phyloP scores from a whole-genome alignment of 306 rosid genomes.

The Herpetospermum pedunculosum region DNA sequence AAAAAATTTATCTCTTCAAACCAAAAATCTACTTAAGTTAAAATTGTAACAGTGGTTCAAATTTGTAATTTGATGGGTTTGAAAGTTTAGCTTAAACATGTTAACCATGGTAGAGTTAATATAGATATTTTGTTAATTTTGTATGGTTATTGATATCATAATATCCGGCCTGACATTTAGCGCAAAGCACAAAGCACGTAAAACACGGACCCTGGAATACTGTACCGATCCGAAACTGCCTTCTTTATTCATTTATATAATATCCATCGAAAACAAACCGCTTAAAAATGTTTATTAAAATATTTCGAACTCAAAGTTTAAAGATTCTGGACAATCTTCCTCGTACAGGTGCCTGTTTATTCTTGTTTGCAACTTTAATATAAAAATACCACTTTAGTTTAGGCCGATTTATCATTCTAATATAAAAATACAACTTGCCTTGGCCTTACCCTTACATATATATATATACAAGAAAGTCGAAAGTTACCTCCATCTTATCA shows the following conservation, averaged over 20 bases:
- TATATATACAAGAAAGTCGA: too few relatives aligned
- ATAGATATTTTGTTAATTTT: too few relatives aligned
- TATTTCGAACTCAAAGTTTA: background rate
- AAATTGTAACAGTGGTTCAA: too few relatives aligned
- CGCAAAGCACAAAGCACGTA: background rate
- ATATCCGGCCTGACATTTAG: background rate
- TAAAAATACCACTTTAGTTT: background rate
- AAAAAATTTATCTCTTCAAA: too few relatives aligned
- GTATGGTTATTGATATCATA: background rate
- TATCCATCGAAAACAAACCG: background rate
- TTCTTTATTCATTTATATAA: background rate
- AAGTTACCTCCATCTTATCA: background rate
- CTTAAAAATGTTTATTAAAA: background rate
- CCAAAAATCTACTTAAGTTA: too few relatives aligned
- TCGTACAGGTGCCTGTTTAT: background rate
- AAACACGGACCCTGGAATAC: background rate
- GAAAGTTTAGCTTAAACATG: too few relatives aligned
- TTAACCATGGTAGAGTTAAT: too few relatives aligned
- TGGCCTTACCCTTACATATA: too few relatives aligned
- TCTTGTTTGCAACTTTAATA: background rate
- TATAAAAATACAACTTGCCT: background rate
- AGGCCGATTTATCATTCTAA: background rate
- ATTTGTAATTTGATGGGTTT: too few relatives aligned
- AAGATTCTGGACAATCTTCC: slow-evolving; percentile 2
- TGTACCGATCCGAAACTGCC: background rate